Percentiles rank a stretch among this genome's conserved stretches.
phyloP scores from a whole-genome alignment of 208 protist species.

The Porcisia deanei region DNA sequence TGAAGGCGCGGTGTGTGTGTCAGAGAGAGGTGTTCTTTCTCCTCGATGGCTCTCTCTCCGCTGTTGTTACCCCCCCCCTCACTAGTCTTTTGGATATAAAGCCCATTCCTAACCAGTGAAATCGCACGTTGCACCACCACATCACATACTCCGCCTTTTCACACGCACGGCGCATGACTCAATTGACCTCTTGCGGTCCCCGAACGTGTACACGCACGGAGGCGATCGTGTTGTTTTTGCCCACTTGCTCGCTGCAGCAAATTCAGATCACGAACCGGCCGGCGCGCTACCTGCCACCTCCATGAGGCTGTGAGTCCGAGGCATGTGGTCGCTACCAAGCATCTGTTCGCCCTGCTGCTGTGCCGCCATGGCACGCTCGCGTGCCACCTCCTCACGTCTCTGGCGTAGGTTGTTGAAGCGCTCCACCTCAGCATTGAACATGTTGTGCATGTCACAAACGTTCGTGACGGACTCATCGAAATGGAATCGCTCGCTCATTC shows the following conservation, averaged over 20 bases:
- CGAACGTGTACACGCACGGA: background rate
- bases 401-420: slow-evolving; percentile 69
- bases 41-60: background rate
- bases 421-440: slow-evolving; percentile 72
- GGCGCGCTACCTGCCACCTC: slow-evolving; percentile 62
- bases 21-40: too few relatives aligned
- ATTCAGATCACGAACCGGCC: background rate
- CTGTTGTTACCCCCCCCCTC: background rate
- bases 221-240: background rate
- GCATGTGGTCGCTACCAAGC: slow-evolving; percentile 71
- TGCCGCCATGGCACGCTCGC: slow-evolving; percentile 49
- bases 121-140: background rate
- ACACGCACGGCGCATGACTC: background rate
- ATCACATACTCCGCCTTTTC: background rate
- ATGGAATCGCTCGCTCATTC: slow-evolving; percentile 80
- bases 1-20: too few relatives aligned
- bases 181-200: background rate
- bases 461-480: slow-evolving; percentile 76
- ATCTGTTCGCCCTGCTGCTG: slow-evolving; percentile 40
- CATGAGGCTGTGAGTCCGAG: slow-evolving; percentile 84
- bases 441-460: slow-evolving; percentile 69
- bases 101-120: background rate
- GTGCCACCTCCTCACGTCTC: slow-evolving; percentile 47
- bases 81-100: background rate
- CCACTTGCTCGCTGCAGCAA: background rate